phyloP scores from a whole-genome alignment of 2,329 filamentous ascomycete species.

The Fusarium dlaminii region DNA sequence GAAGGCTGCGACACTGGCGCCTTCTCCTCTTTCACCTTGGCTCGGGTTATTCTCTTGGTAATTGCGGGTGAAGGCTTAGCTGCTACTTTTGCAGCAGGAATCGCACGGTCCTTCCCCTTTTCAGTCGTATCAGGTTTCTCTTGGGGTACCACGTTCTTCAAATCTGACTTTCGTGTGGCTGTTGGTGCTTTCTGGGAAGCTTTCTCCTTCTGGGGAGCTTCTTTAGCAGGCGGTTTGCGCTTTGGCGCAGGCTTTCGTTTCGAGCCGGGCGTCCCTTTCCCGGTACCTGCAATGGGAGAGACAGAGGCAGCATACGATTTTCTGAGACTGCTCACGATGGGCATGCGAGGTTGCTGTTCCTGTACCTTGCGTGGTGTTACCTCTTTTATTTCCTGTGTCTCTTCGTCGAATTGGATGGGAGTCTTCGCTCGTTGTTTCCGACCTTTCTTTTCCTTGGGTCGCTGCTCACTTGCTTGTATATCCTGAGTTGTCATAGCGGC shows the following conservation, averaged over 20 bases:
- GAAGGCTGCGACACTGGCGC: not conserved
- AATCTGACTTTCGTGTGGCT: not conserved
- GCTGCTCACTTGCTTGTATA: not conserved
- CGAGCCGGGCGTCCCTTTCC: constrained; percentile 12
- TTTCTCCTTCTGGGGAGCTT: not conserved
- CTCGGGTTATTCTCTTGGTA: not conserved
- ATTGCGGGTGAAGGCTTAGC: not conserved
- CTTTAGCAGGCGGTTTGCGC: not conserved
- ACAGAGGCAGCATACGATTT: constrained; percentile 19
- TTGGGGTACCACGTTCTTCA: not conserved
- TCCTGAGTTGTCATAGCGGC: not conserved
- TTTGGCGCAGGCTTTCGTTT: constrained; percentile 1
- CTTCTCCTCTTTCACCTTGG: not conserved
- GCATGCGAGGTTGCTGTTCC: not conserved
- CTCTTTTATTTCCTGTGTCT: constrained; percentile 42
- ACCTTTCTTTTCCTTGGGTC: constrained; percentile 29
- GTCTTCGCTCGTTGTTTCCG: constrained; percentile 49
- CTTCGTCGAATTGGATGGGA: constrained; percentile 47
- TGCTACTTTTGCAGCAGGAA: not conserved
- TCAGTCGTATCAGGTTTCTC: not conserved
- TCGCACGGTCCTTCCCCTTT: not conserved
- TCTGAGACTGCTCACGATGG: constrained; percentile 25
- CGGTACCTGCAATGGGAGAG: constrained; percentile 20
- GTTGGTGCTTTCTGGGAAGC: not conserved
- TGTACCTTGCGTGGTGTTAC: not conserved